phyloP scores from a whole-genome alignment of 2,329 filamentous ascomycete genomes.

The Fusarium ramigenum region DNA sequence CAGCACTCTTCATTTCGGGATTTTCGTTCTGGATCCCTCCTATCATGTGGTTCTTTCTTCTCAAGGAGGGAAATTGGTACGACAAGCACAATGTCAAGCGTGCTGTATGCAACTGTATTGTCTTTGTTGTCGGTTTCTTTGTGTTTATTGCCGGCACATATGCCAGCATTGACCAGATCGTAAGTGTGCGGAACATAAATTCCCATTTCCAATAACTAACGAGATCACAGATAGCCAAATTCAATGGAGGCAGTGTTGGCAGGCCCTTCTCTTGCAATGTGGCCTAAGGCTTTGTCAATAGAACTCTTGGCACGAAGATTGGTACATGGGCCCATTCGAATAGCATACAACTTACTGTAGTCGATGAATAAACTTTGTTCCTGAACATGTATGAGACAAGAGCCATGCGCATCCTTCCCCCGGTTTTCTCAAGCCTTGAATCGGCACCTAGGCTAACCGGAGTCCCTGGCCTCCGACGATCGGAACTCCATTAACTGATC shows the following conservation, averaged over 20 bases:
- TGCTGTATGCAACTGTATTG: conserved; percentile 35
- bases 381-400: neutral
- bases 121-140: conserved; percentile 44
- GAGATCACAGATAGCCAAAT: conserved; percentile 29
- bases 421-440: too few relatives aligned
- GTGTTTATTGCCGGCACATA: conserved; percentile 46
- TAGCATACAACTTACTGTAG: neutral
- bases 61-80: conserved; percentile 43
- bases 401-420: too few relatives aligned
- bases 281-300: neutral
- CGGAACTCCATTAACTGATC: rapidly evolving
- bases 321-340: neutral
- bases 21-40: conserved; percentile 54
- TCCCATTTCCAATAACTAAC: neutral
- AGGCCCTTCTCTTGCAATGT: conserved; percentile 37
- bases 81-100: conserved; percentile 40
- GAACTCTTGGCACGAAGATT: too few relatives aligned
- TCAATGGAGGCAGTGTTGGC: conserved; percentile 33
- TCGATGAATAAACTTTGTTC: too few relatives aligned
- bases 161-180: conserved; percentile 43
- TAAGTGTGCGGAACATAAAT: conserved; percentile 14
- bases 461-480: neutral
- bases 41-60: conserved; percentile 54
- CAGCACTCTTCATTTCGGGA: conserved; percentile 59
- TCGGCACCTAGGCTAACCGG: neutral